phyloP scores from a whole-genome alignment of 345 rosid species.

The Cochlearia excelsa region DNA sequence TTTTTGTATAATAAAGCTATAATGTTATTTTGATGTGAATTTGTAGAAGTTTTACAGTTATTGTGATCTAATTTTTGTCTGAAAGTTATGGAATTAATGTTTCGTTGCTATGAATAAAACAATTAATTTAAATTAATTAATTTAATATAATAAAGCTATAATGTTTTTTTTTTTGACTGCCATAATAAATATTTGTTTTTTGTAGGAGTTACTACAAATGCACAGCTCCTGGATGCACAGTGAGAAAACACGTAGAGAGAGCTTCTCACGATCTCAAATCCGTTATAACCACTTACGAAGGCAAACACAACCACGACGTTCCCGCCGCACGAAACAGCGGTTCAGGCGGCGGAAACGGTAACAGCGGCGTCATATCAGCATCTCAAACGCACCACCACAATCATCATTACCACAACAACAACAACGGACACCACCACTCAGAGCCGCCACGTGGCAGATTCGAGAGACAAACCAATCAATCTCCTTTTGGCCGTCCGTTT shows the following conservation, averaged over 20 bases:
- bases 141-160: too few relatives aligned
- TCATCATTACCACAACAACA: conserved; percentile 24
- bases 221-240: conserved; percentile 86
- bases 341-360: conserved; percentile 20
- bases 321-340: conserved; percentile 79
- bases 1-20: too few relatives aligned
- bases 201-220: conserved; percentile 97
- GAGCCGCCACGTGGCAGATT: conserved; percentile 66
- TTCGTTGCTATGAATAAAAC: too few relatives aligned
- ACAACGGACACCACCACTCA: conserved; percentile 44
- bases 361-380: conserved; percentile 40
- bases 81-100: too few relatives aligned
- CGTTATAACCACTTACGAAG: conserved; percentile 93
- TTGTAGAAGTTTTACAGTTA: too few relatives aligned
- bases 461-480: conserved; percentile 42
- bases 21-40: too few relatives aligned
- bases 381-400: conserved; percentile 39
- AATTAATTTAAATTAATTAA: too few relatives aligned
- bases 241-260: conserved; percentile 45
- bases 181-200: neutral
- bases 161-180: too few relatives aligned
- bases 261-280: conserved; percentile 97
- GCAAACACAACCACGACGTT: conserved; percentile 97
- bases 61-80: too few relatives aligned
- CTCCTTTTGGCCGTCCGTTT: conserved; percentile 60